Conservation (phyloP, 2,329 filamentous ascomycete species). For the Nannizziopsis barbatae region DNA sequence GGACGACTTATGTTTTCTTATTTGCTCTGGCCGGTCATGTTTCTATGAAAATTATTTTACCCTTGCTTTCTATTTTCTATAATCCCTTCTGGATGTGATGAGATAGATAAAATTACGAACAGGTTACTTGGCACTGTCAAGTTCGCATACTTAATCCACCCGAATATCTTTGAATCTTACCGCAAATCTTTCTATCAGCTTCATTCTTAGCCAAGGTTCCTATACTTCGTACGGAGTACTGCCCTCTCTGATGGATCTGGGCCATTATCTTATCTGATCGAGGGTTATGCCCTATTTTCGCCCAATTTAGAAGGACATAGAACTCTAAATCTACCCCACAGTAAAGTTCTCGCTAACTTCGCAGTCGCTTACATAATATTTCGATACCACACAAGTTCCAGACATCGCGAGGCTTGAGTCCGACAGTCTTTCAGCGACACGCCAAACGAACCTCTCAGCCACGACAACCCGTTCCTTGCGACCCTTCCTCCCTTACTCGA, state of each 20-base stretch:
- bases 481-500: neutral
- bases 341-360: slow-evolving; percentile 10
- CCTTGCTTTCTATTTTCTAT: neutral
- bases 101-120: slow-evolving; percentile 9
- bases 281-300: slow-evolving; percentile 2
- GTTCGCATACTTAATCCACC: neutral
- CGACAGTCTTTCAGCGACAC: neutral
- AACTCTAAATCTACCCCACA: neutral
- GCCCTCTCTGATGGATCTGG: neutral
- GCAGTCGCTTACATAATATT: slow-evolving; percentile 2
- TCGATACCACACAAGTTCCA: slow-evolving; percentile 2
- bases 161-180: too few species aligned
- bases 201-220: too few species aligned
- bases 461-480: slow-evolving; percentile 3
- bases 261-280: slow-evolving; percentile 11
- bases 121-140: neutral
- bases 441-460: neutral
- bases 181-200: too few species aligned
- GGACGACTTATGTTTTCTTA: slow-evolving; percentile 2
- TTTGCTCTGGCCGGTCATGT: slow-evolving; percentile 17
- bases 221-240: neutral
- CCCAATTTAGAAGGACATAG: neutral
- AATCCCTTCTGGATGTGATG: slow-evolving; percentile 2
- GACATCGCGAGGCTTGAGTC: neutral
- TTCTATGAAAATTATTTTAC: slow-evolving; percentile 17